Base-by-base conservation (phyloP, 2,329 filamentous ascomycete species). In the Whalleya microplaca region DNA sequence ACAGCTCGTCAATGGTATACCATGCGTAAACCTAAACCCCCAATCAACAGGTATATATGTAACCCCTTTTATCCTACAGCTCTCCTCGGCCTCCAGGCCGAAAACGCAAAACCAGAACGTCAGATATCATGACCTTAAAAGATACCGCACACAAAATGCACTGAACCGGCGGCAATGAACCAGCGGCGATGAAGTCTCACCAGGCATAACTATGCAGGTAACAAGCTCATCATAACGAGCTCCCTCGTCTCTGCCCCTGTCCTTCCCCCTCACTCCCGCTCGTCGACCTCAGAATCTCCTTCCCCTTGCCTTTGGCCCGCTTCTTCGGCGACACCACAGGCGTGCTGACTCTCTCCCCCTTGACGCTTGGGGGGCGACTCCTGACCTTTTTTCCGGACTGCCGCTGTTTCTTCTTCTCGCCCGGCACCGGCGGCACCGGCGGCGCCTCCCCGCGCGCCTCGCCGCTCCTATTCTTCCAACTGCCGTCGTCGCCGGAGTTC, bases 401-500 rank as follows among this genome's bases (percentile, higher is more conserved):
- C n/a, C n/a, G n/a, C n/a, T n/a, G 10, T 21, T 21, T 55, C 29
- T 8, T 59, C 41, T 46, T 64, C 2, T 41, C 49, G n/a, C n/a
- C n/a, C n/a, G n/a, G n/a, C n/a, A n/a, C n/a, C n/a, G n/a, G n/a
- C n/a, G n/a, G n/a, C n/a, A n/a, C n/a, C n/a, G n/a, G n/a, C n/a
- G n/a, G n/a, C n/a, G n/a, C n/a, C n/a, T n/a, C n/a, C n/a, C n/a
- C n/a, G n/a, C n/a, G n/a, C n/a, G n/a, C n/a, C n/a, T n/a, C n/a
- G n/a, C n/a, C n/a, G n/a, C n/a, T n/a, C n/a, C n/a, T n/a, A n/a
- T 56, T 59, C 48, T 37, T 58, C 51, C 53, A 61, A 51, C 71
- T 66, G 21, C 74, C 74, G 10, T 81, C 80, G 20, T 75, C 76
- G 2, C 76, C 82, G 8, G 82, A 84, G 62, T 82, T 84, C 49